Evolutionary conservation across 2,329 filamentous ascomycete genomes (phyloP), one percentile per base, ranked within the genome.

Genomic region (Colletotrichum tofieldiae): DNA sequence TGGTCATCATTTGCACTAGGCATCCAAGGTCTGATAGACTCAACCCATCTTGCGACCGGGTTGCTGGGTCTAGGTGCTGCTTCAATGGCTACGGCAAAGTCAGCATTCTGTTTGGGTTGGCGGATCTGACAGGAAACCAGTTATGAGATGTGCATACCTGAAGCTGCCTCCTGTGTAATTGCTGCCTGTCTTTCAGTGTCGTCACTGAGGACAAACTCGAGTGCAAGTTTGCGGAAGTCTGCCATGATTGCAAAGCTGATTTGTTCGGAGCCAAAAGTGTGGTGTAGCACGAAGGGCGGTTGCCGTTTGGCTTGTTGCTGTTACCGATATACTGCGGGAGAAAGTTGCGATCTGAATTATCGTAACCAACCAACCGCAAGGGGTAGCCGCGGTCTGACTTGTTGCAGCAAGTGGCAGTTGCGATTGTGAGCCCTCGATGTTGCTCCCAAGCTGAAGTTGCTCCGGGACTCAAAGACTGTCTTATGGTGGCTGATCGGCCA

Each of bases 1-100:
- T 75, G 74, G 35, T 79, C 79, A 41, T 79, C 80, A 47, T 82
- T 80, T 65, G 79, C 81, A 9, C 81, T 82, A 20, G 84, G 85
- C 82, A 89, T 87, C 88, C 88, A 89, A 66, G 83, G 84, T 75
- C 87, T 84, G 67, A 89, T 86, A 45, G 87, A 86, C 56, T 87
- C 85, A 37, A 88, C 87, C 87, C 87, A 89, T 76, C 86, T 85
- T 20, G 86, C 86, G 54, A 89, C 82, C 4, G 85, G 82, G 59
- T 85, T 82, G 59, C 85, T 83, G 74, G 79, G 84, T 51, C 84
- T 79, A 0, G 83, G 75, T 9, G 85, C 81, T 66, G 78, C 79
- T 77, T 87, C 81, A 29, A 89, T 86, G 72, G 84, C 86, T 87
- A 49, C 23, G 78, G 68, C 37, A 74, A 65, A 63, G 47, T 71